Base-by-base conservation (phyloP, 768 basidiomycete genomes). In the Auriscalpium orientale region DNA sequence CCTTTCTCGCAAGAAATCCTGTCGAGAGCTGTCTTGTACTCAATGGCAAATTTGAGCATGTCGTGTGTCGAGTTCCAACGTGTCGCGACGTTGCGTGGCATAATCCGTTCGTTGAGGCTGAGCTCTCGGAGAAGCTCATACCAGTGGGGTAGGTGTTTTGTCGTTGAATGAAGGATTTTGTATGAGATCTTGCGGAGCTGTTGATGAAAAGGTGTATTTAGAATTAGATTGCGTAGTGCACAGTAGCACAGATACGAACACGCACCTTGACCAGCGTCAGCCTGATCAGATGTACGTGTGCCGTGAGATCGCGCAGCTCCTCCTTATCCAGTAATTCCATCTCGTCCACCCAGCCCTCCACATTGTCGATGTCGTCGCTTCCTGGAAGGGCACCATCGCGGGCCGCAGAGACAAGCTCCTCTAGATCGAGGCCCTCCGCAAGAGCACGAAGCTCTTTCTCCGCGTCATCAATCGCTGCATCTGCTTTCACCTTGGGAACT, bases 181-280 rank as follows among this genome's bases (percentile, higher is more conserved):
- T 37, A 55, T 13, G 58, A 21, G 15, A 51, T 12, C 28, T 59
- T 62, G 4, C 44, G 58, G 4, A 56, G 44, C 51, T 55, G 22
- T n/a, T n/a, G n/a, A n/a, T n/a, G n/a, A n/a, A n/a, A n/a, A n/a
- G n/a, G n/a, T n/a, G n/a, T n/a, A n/a, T n/a, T n/a, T n/a, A n/a
- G n/a, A n/a, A n/a, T n/a, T n/a, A n/a, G n/a, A n/a, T n/a, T n/a
- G n/a, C n/a, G n/a, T n/a, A n/a, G n/a, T n/a, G n/a, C n/a, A n/a
- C n/a, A n/a, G n/a, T n/a, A n/a, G n/a, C n/a, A n/a, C n/a, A n/a
- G n/a, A n/a, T n/a, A n/a, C n/a, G n/a, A n/a, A 28, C 22, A 40
- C 63, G 49, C 43, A 74, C 68, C 68, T 76, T 76, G 0, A 65
- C 60, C 1, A 75, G 57, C 9, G 69, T 57, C 18, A 66, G 50